Evolutionary conservation across 164 flowering plant genomes (phyloP), one percentile per base, ranked within the genome.

Genomic region (Tetrastigma voinierianum): DNA sequence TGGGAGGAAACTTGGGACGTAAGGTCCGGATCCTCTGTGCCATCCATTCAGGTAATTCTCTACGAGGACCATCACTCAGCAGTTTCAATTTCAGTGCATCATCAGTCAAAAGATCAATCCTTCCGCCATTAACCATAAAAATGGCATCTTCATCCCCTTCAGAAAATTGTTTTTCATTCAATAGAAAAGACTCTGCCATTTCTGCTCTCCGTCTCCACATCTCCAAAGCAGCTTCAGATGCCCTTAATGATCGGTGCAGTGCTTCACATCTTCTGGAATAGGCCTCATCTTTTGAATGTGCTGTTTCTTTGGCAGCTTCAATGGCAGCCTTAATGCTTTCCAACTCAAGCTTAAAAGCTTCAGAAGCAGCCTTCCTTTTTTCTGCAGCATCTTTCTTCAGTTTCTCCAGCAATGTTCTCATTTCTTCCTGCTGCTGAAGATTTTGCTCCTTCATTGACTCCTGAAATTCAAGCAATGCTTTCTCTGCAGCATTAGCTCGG

Each of bases 41-140:
- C 86, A 82, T 80, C 86, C 87, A 86, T 47, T 80, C 82, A 65
- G 87, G 90, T 49, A 79, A 79, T 58, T 82, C 86, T 62, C 84
- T 72, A 64, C 84, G 83, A 64, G 90, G 87, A 65, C 90, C 90
- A 62, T 80, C 87, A 66, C 77, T 78, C 59, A 86, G 74, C 46
- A 83, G 83, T 68, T 80, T 86, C 87, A 83, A 82, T 64, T 82
- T 86, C 54, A 54, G 77, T 51, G 87, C 84, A 52, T 78, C 84
- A 61, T 82, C 84, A 58, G 82, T 77, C 74, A 82, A 68, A 72
- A 86, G 79, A 68, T 82, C 87, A 64, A 86, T 72, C 56, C 86
- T 71, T 62, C 90, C 90, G 62, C 90, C 90, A 79, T 83, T 83
- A 64, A 74, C 78, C 20, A 68, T 23, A 54, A 68, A 81, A 24